phyloP scores from a whole-genome alignment of 345 rosid genomes.

The Brassica carinata region DNA sequence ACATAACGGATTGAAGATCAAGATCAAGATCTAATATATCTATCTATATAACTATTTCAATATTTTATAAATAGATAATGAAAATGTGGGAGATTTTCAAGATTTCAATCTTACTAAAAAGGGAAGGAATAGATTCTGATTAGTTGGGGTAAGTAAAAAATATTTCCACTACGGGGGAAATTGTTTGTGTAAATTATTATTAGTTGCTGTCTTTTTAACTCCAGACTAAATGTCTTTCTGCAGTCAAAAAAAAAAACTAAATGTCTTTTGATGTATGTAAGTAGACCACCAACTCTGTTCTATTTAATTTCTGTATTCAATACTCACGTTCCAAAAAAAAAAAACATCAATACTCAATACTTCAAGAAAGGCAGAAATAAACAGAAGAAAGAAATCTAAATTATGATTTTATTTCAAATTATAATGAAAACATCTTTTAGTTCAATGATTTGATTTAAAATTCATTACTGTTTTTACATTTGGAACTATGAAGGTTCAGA shows the following conservation, averaged over 20 bases:
- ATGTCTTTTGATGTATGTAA: constrained; percentile 22
- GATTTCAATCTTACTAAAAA: constrained; percentile 39
- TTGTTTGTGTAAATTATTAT: constrained; percentile 35
- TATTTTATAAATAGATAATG: constrained; percentile 23
- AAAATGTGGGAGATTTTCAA: constrained; percentile 23
- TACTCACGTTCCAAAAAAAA: too few relatives aligned
- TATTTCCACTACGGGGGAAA: constrained; percentile 35
- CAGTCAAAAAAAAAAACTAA: not conserved
- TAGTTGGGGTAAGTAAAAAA: constrained; percentile 24
- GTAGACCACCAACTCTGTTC: not conserved
- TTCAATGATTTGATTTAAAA: not conserved
- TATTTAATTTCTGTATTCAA: not conserved
- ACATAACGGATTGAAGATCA: constrained; percentile 61
- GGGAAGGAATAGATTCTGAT: constrained; percentile 31
- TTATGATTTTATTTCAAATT: not conserved
- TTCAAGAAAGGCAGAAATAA: not conserved
- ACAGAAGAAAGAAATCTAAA: constrained; percentile 1
- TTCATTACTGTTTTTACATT: not conserved
- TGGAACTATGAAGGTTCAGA: not conserved
- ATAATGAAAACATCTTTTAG: not conserved
- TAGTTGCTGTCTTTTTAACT: constrained; percentile 23
- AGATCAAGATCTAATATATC: constrained; percentile 13
- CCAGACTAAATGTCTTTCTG: constrained; percentile 12
- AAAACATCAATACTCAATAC: too few relatives aligned
- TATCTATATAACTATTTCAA: constrained; percentile 13